These are phyloP conservation scores for Yarrowia sp. DNA, from an alignment of 805 yeast genomes.

Conservation along the genomic window DNA sequence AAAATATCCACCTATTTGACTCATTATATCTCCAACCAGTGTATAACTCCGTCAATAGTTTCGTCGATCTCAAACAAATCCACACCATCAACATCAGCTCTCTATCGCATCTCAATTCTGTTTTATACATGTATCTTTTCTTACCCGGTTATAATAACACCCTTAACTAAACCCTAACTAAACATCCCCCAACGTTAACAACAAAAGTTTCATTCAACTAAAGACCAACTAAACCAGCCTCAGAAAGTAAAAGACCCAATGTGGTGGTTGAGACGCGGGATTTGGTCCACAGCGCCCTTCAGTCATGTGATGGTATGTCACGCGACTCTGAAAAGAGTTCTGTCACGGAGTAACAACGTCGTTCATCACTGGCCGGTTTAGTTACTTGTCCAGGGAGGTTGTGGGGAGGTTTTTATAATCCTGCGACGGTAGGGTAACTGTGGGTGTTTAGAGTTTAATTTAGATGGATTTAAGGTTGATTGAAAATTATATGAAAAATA, in stretches of 20 bases:
- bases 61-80: too few species aligned
- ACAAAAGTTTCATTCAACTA: neutral
- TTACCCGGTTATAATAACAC: neutral
- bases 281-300: slow-evolving; percentile 27
- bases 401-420: neutral
- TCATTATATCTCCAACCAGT: too few species aligned
- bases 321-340: slow-evolving; percentile 15
- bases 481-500: too few species aligned
- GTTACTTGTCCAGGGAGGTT: neutral
- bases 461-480: neutral
- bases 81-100: too few species aligned
- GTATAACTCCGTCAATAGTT: too few species aligned
- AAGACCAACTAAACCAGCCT: slow-evolving; percentile 15
- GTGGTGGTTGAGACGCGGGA: slow-evolving; percentile 22
- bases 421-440: neutral
- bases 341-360: slow-evolving; percentile 25
- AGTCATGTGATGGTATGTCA: slow-evolving; percentile 24
- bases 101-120: too few species aligned
- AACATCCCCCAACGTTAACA: too few species aligned
- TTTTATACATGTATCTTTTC: too few species aligned
- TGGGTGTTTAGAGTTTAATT: slow-evolving; percentile 1
- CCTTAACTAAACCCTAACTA: neutral
- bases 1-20: too few species aligned
- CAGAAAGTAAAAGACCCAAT: slow-evolving; percentile 7
- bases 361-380: slow-evolving; percentile 26